Base-by-base conservation (phyloP, 371 early-diverging fungal species). In the Apophysomyces elegans region DNA sequence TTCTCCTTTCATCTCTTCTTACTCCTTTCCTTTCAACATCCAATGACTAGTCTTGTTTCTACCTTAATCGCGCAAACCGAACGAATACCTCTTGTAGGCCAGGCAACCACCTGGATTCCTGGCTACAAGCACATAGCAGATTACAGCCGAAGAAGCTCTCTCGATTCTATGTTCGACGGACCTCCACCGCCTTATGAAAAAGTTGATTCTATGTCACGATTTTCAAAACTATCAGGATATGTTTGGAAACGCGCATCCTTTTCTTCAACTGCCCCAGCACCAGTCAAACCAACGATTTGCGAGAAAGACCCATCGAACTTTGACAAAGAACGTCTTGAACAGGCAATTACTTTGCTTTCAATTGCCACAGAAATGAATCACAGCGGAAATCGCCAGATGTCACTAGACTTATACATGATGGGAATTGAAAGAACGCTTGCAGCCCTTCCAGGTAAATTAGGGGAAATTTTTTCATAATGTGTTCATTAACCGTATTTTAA, bases 331-430 rank as follows among this genome's bases (percentile, higher is more conserved):
- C 65, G 74, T 16, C 66, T 83, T 0, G 78, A 83, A 37, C 83
- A 84, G 59, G 87, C 82, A 12, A 69, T 85, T 58, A 74, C 79
- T 8, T 67, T 86, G 2, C 68, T 85, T 36, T 74, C 77, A 14
- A 74, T 86, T 46, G 83, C 87, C 14, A 66, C 83, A 14, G 79
- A 86, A 56, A 81, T 82, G 71, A 80, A 85, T 32, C 80, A 83
- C 14, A 67, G 73, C 41, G 76, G 77, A 26, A 79, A 83, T 47
- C 80, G 80, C 12, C 67, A 73, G 61, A 70, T 74, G 45, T 81
- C 87, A 0, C 71, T 81, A 26, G 83, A 86, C 58, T 67, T 86
- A 6, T 86, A 86, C 39, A 69, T 86, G 63, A 79, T 84, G 75
- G 83, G 84, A 6, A 56, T 86, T 11, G 84, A 79, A n/a, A 73